Evolutionary conservation across 148 eudicot genomes (phyloP).

Genomic region (Silene conica): DNA sequence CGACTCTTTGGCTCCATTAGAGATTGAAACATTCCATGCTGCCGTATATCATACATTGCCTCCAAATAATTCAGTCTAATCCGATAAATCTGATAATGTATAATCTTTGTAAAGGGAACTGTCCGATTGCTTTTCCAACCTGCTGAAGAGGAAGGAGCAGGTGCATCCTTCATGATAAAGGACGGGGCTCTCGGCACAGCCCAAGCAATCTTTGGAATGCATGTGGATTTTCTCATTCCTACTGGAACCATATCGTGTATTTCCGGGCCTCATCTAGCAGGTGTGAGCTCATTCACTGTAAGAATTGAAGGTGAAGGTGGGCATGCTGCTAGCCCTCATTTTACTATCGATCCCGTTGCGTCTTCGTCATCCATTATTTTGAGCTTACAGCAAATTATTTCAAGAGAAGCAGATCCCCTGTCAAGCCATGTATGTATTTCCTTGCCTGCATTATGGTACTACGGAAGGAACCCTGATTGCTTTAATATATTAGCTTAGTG

Average conservation of each 20-base stretch:
- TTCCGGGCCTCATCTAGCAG: constrained; percentile 68
- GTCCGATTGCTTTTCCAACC: constrained; percentile 89
- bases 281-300: constrained; percentile 55
- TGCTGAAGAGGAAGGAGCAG: constrained; percentile 93
- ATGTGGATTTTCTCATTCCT: constrained; percentile 41
- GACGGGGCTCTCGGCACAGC: constrained; percentile 90
- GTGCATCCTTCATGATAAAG: constrained; percentile 77
- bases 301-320: constrained; percentile 76
- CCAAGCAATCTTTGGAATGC: constrained; percentile 87
- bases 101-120: constrained; percentile 47
- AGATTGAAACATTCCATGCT: too few species aligned
- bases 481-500: background rate
- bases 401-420: constrained; percentile 81
- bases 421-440: constrained; percentile 44
- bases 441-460: background rate
- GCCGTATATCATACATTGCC: too few species aligned
- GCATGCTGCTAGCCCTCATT: constrained; percentile 75
- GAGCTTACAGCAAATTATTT: constrained; percentile 65
- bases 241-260: constrained; percentile 58
- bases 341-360: constrained; percentile 50
- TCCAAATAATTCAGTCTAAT: background rate
- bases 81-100: background rate
- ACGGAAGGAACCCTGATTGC: background rate
- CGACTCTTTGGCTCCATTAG: too few species aligned
- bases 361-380: constrained; percentile 58